Base-by-base conservation (phyloP, 169 alveolate genomes). In the Plasmodium ovale region DNA sequence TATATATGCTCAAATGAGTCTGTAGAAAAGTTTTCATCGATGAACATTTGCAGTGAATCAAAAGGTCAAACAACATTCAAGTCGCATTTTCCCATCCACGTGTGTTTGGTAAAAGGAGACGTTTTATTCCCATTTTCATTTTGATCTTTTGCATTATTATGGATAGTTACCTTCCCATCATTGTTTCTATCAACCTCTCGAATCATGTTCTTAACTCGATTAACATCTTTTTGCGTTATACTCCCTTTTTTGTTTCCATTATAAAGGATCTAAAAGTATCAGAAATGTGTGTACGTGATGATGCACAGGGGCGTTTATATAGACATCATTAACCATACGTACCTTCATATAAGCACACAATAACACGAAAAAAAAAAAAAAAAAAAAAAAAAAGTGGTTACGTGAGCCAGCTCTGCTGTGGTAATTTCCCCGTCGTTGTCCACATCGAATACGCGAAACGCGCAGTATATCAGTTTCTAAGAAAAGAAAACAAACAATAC, bases 381-480 rank as follows among this genome's bases (percentile, higher is more conserved):
- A 59, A 27, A 33, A 64, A n/a, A 67, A 87, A 23, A 72, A 59
- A 47, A 12, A 39, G 16, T 39, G 39, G 21, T 70, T 87, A 84
- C 94, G 84, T 77, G 94, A 14, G 88, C 92, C 23, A 94, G 49
- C 70, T 94, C 97, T 37, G 89, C 91, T 31, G 95, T 92, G 4
- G 97, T 92, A 69, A 94, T 94, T 69, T 91, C 92, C 12, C 97
- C 97, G 44, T 92, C 95, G 25, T 94, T 95, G 89, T 94, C 95
- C 44, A 89, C 92, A 87, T 94, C 97, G 33, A 94, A 94, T n/a
- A 92, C 95, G 29, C 94, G 87, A 58, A 94, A 94, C 47, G 97
- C 97, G 0, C 95, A 91, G 90, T 94, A 94, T 65, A 82, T 53
- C 68, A 87, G 74, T 82, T 47, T 82, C 74, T 87, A 88, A 33